These are phyloP conservation scores for Suhomyces vadensis DNA, from an alignment of 805 yeast genomes.

Conservation along the genomic window DNA sequence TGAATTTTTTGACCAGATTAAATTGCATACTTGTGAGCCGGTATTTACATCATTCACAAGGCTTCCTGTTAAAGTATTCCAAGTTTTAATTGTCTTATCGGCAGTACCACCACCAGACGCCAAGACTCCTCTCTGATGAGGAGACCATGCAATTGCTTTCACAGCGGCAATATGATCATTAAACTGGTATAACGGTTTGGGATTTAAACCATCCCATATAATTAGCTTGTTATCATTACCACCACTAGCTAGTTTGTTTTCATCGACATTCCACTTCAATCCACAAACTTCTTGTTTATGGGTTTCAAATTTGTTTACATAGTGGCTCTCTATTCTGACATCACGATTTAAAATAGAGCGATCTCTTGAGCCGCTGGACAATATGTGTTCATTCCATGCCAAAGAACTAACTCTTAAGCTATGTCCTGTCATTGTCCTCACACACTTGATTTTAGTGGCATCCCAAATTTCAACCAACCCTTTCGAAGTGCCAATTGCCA, in stretches of 20 bases:
- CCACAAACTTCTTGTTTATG: conserved; percentile 98
- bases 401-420: conserved; percentile 78
- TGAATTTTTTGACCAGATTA: conserved; percentile 89
- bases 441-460: conserved; percentile 74
- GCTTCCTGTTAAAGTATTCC: conserved; percentile 85
- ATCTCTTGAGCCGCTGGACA: conserved; percentile 88
- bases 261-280: conserved; percentile 87
- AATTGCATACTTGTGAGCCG: conserved; percentile 94
- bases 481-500: conserved; percentile 85
- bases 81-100: conserved; percentile 83
- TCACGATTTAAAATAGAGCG: conserved; percentile 84
- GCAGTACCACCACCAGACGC: conserved; percentile 98
- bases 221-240: conserved; percentile 88
- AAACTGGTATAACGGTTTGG: conserved; percentile 70
- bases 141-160: conserved; percentile 96
- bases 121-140: conserved; percentile 89
- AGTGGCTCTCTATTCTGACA: conserved; percentile 84
- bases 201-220: conserved; percentile 82
- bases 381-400: conserved; percentile 91
- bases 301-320: conserved; percentile 62
- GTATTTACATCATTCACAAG: conserved; percentile 83
- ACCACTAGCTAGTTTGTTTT: conserved; percentile 90
- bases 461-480: conserved; percentile 97
- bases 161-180: conserved; percentile 92
- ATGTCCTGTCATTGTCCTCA: conserved; percentile 93